These are phyloP conservation scores for Medicago arabica DNA, from an alignment of 306 rosid species.

Conservation along the genomic window DNA sequence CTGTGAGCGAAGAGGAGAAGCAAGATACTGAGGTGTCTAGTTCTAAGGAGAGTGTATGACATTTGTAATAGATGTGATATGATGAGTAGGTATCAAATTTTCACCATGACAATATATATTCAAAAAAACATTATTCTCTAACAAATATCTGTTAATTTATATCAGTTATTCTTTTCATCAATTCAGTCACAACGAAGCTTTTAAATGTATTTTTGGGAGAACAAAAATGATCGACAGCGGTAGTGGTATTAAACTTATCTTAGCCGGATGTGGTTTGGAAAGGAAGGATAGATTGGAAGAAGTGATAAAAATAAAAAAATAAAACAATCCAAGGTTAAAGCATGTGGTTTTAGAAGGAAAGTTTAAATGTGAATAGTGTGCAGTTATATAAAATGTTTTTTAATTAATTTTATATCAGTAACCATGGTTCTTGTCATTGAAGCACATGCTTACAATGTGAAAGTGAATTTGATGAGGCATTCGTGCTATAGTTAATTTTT, in stretches of 20 bases:
- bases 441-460: neutral
- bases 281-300: neutral
- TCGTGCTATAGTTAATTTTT: too few species aligned
- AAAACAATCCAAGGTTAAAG: neutral
- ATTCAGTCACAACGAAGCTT: conserved; percentile 13
- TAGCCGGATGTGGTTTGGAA: neutral
- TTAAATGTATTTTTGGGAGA: neutral
- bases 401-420: neutral
- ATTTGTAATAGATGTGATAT: conserved; percentile 32
- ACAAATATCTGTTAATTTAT: conserved; percentile 33
- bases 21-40: conserved; percentile 63
- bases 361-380: neutral
- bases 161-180: conserved; percentile 23
- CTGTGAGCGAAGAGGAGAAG: conserved; percentile 63
- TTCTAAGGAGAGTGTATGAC: conserved; percentile 76
- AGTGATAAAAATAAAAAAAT: too few species aligned
- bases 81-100: conserved; percentile 35
- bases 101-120: conserved; percentile 24
- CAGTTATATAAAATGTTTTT: neutral
- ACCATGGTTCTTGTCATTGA: neutral
- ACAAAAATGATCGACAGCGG: neutral
- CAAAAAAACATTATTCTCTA: conserved; percentile 34
- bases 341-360: neutral
- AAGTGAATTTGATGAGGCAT: neutral
- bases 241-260: neutral